phyloP scores from a whole-genome alignment of 768 basidiomycete species.

The Tylopilus plumbeoviolaceoides region DNA sequence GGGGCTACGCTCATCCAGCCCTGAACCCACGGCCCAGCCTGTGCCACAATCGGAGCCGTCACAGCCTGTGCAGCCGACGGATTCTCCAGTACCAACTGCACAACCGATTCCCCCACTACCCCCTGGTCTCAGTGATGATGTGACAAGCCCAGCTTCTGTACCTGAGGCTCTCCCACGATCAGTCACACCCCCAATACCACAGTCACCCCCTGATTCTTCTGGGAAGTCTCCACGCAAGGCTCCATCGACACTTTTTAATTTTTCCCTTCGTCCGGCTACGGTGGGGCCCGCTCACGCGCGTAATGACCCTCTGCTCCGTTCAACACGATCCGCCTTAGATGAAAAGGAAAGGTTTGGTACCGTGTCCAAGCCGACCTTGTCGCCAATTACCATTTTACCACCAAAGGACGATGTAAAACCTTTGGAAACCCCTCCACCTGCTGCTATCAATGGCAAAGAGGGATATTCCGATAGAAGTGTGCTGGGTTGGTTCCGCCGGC shows the following conservation, averaged over 20 bases:
- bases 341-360: constrained; percentile 29
- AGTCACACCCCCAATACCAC: constrained; percentile 21
- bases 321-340: constrained; percentile 19
- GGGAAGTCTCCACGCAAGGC: constrained; percentile 25
- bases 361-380: constrained; percentile 4
- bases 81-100: constrained; percentile 25
- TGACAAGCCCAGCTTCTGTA: constrained; percentile 13
- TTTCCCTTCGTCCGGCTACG: constrained; percentile 13
- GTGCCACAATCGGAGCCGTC: constrained; percentile 13
- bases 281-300: constrained; percentile 14
- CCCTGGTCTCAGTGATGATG: constrained; percentile 35
- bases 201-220: constrained; percentile 8
- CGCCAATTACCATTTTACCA: constrained; percentile 13
- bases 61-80: constrained; percentile 12
- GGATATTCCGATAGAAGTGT: constrained; percentile 42
- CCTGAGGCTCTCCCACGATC: constrained; percentile 17
- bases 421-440: constrained; percentile 29
- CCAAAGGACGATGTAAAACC: constrained; percentile 21
- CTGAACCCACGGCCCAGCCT: constrained; percentile 18
- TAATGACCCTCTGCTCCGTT: constrained; percentile 19
- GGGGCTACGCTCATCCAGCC: constrained; percentile 49
- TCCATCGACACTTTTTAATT: constrained; percentile 17
- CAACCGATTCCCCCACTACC: constrained; percentile 30
- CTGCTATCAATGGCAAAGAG: constrained; percentile 26
- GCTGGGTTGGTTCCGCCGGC: constrained; percentile 30